Conservation (phyloP, 2,329 filamentous ascomycete species). For the Nothophaeocryptopus gaeumannii region DNA sequence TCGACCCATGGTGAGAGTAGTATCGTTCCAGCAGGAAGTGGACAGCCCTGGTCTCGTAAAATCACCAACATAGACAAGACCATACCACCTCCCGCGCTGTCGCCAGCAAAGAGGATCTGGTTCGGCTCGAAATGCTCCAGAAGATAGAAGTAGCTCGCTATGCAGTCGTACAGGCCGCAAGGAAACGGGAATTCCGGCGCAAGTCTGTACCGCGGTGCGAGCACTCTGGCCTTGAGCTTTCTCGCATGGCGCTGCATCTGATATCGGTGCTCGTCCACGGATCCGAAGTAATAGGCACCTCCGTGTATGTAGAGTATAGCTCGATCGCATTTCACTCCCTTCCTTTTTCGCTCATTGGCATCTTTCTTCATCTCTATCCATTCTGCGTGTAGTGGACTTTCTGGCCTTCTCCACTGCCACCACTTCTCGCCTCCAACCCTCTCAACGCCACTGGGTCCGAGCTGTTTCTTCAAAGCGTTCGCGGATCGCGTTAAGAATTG, state of each 20-base stretch:
- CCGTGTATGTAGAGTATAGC: slow-evolving; percentile 95
- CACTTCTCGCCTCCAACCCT: slow-evolving; percentile 77
- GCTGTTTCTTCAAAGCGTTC: slow-evolving; percentile 63
- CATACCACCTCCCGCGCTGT: slow-evolving; percentile 93
- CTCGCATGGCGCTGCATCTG: slow-evolving; percentile 94
- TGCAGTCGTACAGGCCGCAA: slow-evolving; percentile 83
- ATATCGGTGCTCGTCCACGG: slow-evolving; percentile 94
- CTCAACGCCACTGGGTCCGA: slow-evolving; percentile 72
- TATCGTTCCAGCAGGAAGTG: slow-evolving; percentile 83
- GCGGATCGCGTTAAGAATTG: slow-evolving; percentile 66
- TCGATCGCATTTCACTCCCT: slow-evolving; percentile 59
- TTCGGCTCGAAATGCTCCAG: slow-evolving; percentile 71
- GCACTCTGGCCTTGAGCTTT: slow-evolving; percentile 84
- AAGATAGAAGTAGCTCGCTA: slow-evolving; percentile 83
- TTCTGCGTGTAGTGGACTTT: slow-evolving; percentile 70
- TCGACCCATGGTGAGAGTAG: slow-evolving; percentile 96
- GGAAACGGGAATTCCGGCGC: slow-evolving; percentile 95
- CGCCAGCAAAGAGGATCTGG: slow-evolving; percentile 83
- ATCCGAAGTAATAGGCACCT: slow-evolving; percentile 93
- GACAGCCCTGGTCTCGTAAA: slow-evolving; percentile 76
- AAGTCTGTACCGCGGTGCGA: slow-evolving; percentile 81
- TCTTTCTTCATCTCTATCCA: slow-evolving; percentile 96
- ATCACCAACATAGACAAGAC: slow-evolving; percentile 73
- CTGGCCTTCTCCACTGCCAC: slow-evolving; percentile 82
- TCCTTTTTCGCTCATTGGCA: slow-evolving; percentile 64